These are phyloP conservation scores for Nicotiana otophora DNA, from an alignment of 257 asterid species.

Conservation along the genomic window DNA sequence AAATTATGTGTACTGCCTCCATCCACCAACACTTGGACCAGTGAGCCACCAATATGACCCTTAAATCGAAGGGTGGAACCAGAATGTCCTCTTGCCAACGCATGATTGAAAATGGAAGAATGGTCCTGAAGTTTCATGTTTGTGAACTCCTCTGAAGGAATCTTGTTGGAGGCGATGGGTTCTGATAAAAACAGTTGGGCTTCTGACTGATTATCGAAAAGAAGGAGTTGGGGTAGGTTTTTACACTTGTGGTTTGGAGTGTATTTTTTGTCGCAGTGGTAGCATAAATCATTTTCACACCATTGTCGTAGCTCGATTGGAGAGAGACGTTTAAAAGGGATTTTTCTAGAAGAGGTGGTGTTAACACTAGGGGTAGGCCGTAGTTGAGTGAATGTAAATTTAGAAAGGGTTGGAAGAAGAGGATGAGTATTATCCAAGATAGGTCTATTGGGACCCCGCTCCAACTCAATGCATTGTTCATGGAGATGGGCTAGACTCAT, in stretches of 20 bases:
- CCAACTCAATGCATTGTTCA: too few species aligned
- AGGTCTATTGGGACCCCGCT: too few species aligned
- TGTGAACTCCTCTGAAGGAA: neutral
- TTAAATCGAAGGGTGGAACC: neutral
- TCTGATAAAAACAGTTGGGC: too few species aligned
- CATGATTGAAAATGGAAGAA: neutral
- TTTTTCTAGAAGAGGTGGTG: too few species aligned
- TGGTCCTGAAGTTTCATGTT: neutral
- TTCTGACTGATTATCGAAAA: neutral
- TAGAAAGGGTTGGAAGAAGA: too few species aligned
- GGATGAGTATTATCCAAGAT: too few species aligned
- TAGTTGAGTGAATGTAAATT: too few species aligned
- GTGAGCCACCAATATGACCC: neutral
- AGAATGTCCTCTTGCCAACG: neutral
- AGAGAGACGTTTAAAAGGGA: neutral
- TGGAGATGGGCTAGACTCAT: too few species aligned
- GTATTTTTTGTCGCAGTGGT: neutral
- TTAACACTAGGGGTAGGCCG: too few species aligned
- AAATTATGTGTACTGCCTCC: neutral
- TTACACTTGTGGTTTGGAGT: neutral
- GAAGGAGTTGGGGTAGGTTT: neutral
- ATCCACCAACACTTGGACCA: neutral
- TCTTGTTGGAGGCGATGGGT: fast-evolving
- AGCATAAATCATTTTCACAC: neutral
- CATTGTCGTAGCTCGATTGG: neutral